Base-by-base conservation (phyloP, 2,329 filamentous ascomycete genomes). In the Penicillium sp. region DNA sequence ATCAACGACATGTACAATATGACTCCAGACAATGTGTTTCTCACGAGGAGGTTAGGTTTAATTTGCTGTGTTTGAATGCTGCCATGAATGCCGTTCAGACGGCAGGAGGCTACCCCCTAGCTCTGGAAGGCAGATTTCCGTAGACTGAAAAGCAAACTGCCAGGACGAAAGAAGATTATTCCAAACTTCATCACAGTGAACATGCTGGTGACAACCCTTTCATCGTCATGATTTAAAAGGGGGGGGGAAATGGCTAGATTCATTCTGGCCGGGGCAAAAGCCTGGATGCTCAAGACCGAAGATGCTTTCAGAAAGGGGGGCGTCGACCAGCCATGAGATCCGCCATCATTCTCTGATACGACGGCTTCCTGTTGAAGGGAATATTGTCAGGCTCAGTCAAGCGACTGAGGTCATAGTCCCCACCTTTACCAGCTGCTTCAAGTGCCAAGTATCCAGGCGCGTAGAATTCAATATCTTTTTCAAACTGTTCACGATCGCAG, bases 1-100 rank as follows among this genome's bases (percentile, higher is more conserved):
- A 14, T 19, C 35, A 51, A 51, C 45, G 52, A 48, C 37, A 61
- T 63, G 63, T 65, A 63, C 58, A 60, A 59, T 58, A 65, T 55
- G 45, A 48, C 26, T 33, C 45, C 7, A 13, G 14, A 48, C 16
- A 3, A 22, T 26, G 4, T 26, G 1, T 4, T 26, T 13, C 7
- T 14, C 14, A 14, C 22, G 2, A 26, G 16, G 10, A 25, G 22
- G 19, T 22, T 22, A 22, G 7, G 7, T 14, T 16, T 14, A 13
- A 45, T 25, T 11, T 45, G 6, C 4, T 3, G 1, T 26, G 4
- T 2, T 13, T 22, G 1, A 19, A 19, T 43, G 35, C 35, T 37
- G 4, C 13, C 1, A 37, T 37, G 35, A 5, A 35, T 35, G 35
- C 30, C 11, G 10, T 11, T 14, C 6, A 37, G 11, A 13, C 13